Conservation (phyloP, 2,329 filamentous ascomycete species). For the Alternaria infectoria region DNA sequence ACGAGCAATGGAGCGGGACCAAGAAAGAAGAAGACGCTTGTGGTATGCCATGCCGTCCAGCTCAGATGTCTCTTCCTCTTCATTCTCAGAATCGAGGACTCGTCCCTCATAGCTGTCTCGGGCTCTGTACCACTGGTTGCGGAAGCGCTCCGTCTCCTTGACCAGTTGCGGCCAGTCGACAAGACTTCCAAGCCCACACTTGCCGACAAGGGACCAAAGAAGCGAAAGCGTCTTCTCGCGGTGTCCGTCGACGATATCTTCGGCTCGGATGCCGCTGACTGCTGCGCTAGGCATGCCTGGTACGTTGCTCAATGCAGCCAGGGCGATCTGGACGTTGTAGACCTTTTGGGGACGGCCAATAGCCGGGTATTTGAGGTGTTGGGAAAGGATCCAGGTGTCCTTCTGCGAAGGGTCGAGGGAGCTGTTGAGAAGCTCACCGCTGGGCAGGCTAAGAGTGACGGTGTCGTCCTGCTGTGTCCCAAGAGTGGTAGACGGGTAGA, state of each 20-base stretch:
- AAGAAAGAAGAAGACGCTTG: slow-evolving; percentile 58
- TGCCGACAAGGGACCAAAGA: slow-evolving; percentile 65
- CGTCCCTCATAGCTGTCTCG: slow-evolving; percentile 39
- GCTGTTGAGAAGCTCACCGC: slow-evolving; percentile 52
- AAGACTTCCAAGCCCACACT: slow-evolving; percentile 60
- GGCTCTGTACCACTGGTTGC: slow-evolving; percentile 36
- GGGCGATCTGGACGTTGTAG: slow-evolving; percentile 65
- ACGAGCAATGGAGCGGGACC: slow-evolving; percentile 61
- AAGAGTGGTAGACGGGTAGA: slow-evolving; percentile 52
- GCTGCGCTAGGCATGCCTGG: slow-evolving; percentile 50
- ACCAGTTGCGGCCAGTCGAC: slow-evolving; percentile 63
- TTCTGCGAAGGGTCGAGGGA: slow-evolving; percentile 39
- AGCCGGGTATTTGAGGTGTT: slow-evolving; percentile 65
- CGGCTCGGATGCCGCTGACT: slow-evolving; percentile 55
- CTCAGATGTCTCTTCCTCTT: slow-evolving; percentile 20
- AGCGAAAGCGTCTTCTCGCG: slow-evolving; percentile 68
- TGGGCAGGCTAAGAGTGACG: slow-evolving; percentile 55
- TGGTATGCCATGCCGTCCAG: slow-evolving; percentile 43
- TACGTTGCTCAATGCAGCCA: slow-evolving; percentile 59
- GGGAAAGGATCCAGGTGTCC: slow-evolving; percentile 58
- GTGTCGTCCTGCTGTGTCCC: slow-evolving; percentile 45
- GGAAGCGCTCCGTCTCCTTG: slow-evolving; percentile 58
- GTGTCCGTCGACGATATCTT: slow-evolving; percentile 69
- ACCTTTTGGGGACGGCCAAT: slow-evolving; percentile 62
- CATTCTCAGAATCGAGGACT: slow-evolving; percentile 43